phyloP scores from a whole-genome alignment of 1,284 basidiomycete species.

The Agroathelia rolfsii region DNA sequence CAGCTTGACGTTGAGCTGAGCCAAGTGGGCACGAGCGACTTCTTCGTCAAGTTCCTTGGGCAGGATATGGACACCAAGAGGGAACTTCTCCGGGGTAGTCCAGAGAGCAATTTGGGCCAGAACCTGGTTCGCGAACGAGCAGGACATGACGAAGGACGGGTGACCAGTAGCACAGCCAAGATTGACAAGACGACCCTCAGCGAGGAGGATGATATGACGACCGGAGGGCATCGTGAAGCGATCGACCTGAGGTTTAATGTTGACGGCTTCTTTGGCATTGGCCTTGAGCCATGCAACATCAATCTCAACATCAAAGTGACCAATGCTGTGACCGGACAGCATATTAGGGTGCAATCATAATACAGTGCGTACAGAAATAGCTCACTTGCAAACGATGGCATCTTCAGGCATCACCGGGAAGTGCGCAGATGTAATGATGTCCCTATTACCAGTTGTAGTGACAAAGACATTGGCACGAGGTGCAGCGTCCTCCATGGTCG shows the following conservation, averaged over 20 bases:
- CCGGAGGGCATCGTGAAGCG: slow-evolving; percentile 89
- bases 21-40: slow-evolving; percentile 92
- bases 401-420: slow-evolving; percentile 95
- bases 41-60: slow-evolving; percentile 99
- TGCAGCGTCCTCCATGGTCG: slow-evolving; percentile 97
- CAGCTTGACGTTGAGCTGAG: slow-evolving; percentile 88
- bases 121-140: slow-evolving; percentile 98
- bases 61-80: slow-evolving; percentile 90
- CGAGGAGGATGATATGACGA: slow-evolving; percentile 94
- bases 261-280: slow-evolving; percentile 77
- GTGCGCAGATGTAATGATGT: slow-evolving; percentile 93
- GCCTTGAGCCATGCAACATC: slow-evolving; percentile 98
- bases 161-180: slow-evolving; percentile 89
- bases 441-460: slow-evolving; percentile 97
- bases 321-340: slow-evolving; percentile 55
- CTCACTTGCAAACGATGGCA: slow-evolving; percentile 96
- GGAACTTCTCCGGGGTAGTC: slow-evolving; percentile 86
- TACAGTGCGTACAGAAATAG: slow-evolving; percentile 10
- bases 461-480: slow-evolving; percentile 88
- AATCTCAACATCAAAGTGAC: slow-evolving; percentile 98
- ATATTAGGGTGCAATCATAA: slow-evolving; percentile 8
- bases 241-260: slow-evolving; percentile 99
- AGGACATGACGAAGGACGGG: slow-evolving; percentile 98
- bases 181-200: slow-evolving; percentile 98
- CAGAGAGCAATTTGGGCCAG: slow-evolving; percentile 98